These are phyloP conservation scores for Lodderomyces pseudojiufengensis DNA, from an alignment of 1,139 yeast genomes.

Conservation along the genomic window DNA sequence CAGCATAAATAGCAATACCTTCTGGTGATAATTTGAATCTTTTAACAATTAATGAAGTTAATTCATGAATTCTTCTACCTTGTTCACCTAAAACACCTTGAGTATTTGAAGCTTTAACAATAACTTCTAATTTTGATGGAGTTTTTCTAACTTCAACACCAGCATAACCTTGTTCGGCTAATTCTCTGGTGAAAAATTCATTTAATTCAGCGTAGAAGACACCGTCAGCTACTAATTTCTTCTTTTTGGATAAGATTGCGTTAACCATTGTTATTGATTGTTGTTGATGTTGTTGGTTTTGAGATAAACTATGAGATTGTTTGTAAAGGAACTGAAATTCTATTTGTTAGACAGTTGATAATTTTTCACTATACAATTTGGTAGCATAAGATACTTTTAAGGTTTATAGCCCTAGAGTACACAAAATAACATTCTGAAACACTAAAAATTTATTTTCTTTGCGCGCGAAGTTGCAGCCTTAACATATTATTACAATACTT, in stretches of 20 bases:
- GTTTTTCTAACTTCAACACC: conserved; percentile 99
- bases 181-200: conserved; percentile 99
- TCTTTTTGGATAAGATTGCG: conserved; percentile 75
- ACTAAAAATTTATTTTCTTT: too few relatives aligned
- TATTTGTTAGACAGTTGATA: too few relatives aligned
- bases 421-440: too few relatives aligned
- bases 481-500: too few relatives aligned
- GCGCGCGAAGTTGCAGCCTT: too few relatives aligned
- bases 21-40: conserved; percentile 97
- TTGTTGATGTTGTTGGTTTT: too few relatives aligned
- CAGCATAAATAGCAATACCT: conserved; percentile 94
- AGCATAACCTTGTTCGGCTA: conserved; percentile 99
- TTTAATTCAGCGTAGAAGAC: conserved; percentile 99
- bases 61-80: conserved; percentile 99
- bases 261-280: conserved; percentile 27
- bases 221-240: conserved; percentile 99
- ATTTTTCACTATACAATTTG: not conserved
- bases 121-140: conserved; percentile 96
- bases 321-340: too few relatives aligned
- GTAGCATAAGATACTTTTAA: too few relatives aligned
- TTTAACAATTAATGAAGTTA: conserved; percentile 96
- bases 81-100: conserved; percentile 99
- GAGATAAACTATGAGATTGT: too few relatives aligned
- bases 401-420: too few relatives aligned
- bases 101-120: conserved; percentile 99